Percentiles rank a stretch among this genome's conserved stretches.
These are phyloP conservation scores for Catunica adiposa DNA, from an alignment of 2,329 filamentous ascomycete genomes.

Conservation along the genomic window DNA sequence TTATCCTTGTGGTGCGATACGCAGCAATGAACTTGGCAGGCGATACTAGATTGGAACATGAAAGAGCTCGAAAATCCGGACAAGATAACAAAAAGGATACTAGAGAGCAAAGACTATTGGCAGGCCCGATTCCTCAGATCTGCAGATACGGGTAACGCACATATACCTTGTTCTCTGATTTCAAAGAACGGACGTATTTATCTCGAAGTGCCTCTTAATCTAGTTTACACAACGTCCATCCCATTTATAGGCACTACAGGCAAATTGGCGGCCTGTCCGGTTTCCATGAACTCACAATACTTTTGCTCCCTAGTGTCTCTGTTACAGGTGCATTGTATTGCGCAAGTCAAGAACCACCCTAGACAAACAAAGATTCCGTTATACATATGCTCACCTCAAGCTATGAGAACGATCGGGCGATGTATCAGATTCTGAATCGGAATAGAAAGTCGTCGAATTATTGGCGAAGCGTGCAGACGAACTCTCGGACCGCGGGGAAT, in stretches of 20 bases:
- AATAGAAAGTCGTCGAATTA: conserved; percentile 9
- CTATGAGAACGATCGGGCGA: conserved; percentile 4
- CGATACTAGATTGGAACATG: too few relatives aligned
- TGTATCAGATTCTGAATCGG: conserved; percentile 9
- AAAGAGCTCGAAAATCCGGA: too few relatives aligned
- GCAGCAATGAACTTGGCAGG: too few relatives aligned
- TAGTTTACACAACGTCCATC: neutral
- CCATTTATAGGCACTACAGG: neutral
- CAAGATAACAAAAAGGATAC: too few relatives aligned
- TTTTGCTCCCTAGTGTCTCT: neutral
- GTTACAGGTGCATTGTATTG: neutral
- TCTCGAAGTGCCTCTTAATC: neutral
- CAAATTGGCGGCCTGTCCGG: too few relatives aligned
- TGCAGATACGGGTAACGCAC: too few relatives aligned
- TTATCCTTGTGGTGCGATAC: too few relatives aligned
- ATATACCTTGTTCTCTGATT: neutral
- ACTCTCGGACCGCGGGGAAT: conserved; percentile 6
- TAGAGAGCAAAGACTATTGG: too few relatives aligned
- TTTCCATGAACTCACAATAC: too few relatives aligned
- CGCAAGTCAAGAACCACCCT: neutral
- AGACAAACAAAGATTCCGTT: neutral
- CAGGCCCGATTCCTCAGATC: too few relatives aligned
- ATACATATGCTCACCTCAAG: conserved; percentile 3
- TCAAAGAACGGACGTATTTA: too few relatives aligned
- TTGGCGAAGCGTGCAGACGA: conserved; percentile 7